A percentile compares a stretch with the other conserved stretches of the same genome.
phyloP scores from a whole-genome alignment of 73 alveolate species.

The Paramecium biaurelia region DNA sequence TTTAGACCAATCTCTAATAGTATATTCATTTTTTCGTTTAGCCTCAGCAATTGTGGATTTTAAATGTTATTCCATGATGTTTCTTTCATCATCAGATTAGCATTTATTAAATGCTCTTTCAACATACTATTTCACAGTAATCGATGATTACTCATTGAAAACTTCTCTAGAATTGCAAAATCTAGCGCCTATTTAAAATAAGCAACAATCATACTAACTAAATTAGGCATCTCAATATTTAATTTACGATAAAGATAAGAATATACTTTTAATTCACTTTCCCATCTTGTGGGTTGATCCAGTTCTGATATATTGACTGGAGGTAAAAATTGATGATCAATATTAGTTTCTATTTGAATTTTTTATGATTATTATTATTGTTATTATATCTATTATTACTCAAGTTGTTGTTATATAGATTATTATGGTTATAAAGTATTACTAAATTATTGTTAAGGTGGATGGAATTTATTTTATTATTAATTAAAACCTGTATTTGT shows the following conservation, averaged over 20 bases:
- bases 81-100: constrained; percentile 67
- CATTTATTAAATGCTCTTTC: constrained; percentile 76
- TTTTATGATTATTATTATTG: not conserved
- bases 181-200: not conserved
- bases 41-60: constrained; percentile 58
- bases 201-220: not conserved
- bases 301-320: not conserved
- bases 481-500: not conserved
- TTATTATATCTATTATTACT: not conserved
- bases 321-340: not conserved
- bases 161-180: constrained; percentile 40
- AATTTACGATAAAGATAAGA: not conserved
- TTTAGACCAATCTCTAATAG: constrained; percentile 71
- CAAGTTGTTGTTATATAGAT: not conserved
- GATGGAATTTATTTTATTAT: not conserved
- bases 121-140: constrained; percentile 49
- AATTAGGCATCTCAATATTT: constrained; percentile 2
- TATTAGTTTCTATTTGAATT: not conserved
- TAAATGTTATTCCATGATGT: constrained; percentile 61
- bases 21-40: constrained; percentile 56
- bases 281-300: constrained; percentile 28
- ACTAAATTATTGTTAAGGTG: not conserved
- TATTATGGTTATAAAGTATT: not conserved
- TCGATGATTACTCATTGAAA: constrained; percentile 18
- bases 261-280: not conserved